phyloP scores from a whole-genome alignment of 805 yeast genomes.

The Myxozyma nipponensis region DNA sequence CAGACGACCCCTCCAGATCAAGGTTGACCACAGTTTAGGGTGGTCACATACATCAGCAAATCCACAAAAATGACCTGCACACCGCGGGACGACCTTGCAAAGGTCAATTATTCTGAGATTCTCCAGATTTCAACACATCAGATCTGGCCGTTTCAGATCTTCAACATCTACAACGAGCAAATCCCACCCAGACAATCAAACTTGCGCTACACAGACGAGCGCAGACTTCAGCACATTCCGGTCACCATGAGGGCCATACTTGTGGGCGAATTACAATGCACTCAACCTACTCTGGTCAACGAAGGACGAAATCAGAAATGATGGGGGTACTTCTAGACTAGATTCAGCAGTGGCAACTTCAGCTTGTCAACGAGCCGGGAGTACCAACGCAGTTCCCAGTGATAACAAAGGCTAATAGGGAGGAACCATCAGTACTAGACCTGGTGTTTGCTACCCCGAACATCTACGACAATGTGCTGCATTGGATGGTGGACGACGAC shows the following conservation, averaged over 20 bases:
- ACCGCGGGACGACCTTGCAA: no score
- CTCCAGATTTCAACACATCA: no score
- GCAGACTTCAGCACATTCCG: neutral
- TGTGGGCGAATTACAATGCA: neutral
- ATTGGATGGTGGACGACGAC: neutral
- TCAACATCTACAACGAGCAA: no score
- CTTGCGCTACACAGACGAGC: no score
- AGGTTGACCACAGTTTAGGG: no score
- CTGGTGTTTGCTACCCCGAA: neutral
- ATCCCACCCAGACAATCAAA: no score
- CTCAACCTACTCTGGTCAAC: neutral
- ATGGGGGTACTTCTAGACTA: neutral
- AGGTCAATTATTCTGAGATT: no score
- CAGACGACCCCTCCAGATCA: no score
- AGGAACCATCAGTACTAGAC: neutral
- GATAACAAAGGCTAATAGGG: neutral
- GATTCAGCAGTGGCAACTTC: neutral
- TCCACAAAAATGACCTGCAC: no score
- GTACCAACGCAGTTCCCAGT: neutral
- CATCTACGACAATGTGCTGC: neutral
- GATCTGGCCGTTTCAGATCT: no score
- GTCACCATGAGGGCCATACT: neutral
- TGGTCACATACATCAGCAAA: no score
- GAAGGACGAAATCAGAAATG: neutral
- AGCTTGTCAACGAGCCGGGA: neutral